Base-by-base conservation (phyloP, 305 asterid species). In the Ajuga reptans region DNA sequence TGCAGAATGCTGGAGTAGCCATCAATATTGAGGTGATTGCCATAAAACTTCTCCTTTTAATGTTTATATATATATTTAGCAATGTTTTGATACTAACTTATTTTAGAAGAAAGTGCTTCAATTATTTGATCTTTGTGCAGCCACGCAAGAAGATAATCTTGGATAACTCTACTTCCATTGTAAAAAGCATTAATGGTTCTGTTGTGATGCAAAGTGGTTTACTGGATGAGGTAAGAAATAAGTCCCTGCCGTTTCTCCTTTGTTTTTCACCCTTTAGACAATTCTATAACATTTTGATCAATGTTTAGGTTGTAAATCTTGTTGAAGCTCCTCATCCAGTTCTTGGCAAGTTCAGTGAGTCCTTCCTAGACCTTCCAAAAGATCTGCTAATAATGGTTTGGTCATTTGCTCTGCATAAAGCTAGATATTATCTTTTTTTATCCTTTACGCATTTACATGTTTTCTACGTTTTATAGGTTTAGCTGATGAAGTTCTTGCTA, bases 261-360 rank as follows among this genome's bases (percentile, higher is more conserved):
- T 33, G 27, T 54, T 70, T 10, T 59, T 66, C 68, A 58, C 33
- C 65, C 15, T 72, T 70, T 68, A 29, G 49, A 12, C 57, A 63
- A 70, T 39, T 68, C 62, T 59, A 49, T 74, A 45, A 63, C 65
- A 49, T 77, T 6, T 67, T 85, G 62, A 52, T 60, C 42, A 49
- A 41, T 81, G 59, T 53, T 68, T 78, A 92, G 98, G 94, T 93
- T 15, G 92, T 83, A 54, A 93, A 93, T 90, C 98, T 92, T 73
- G 95, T 92, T 65, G 98, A 92, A 85, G 89, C 95, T 80, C 97
- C 98, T 60, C 81, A 69, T 69, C 96, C 96, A 17, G 85, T 92
- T 52, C 95, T 90, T 72, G 97, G 98, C 8, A 75, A 80, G 72
- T 92, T 92, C 59, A 81, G 78, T 6, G 89, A 87, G 64, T 84